Conservation (phyloP, 257 asterid species). For the Dorcoceras hygrometricum region DNA sequence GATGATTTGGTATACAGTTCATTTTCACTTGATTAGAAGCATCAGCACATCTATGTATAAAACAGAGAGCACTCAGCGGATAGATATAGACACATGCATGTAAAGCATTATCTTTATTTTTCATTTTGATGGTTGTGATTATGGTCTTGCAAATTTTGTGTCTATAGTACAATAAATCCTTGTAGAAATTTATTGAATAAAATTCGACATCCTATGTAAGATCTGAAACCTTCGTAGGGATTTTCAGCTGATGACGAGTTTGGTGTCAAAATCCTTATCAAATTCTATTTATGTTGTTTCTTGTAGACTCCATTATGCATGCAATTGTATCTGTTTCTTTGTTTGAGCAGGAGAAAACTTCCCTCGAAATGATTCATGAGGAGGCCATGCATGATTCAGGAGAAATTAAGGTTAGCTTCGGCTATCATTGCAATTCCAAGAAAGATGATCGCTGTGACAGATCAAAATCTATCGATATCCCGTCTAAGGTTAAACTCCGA, state of each 20-base stretch:
- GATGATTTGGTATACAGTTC: constrained; percentile 4
- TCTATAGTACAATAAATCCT: not conserved
- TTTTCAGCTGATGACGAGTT: constrained; percentile 10
- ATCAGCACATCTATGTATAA: not conserved
- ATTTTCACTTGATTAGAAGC: constrained; percentile 9
- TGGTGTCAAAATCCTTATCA: constrained; percentile 11
- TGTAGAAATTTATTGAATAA: not conserved
- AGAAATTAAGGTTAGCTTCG: constrained; percentile 79
- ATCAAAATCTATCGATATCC: constrained; percentile 56
- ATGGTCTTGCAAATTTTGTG: too few relatives aligned
- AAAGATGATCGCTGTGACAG: constrained; percentile 40
- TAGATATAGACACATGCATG: not conserved
- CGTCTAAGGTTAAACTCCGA: constrained; percentile 42
- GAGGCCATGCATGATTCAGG: constrained; percentile 45
- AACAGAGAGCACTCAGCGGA: not conserved
- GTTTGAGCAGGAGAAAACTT: not conserved
- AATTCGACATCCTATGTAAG: not conserved
- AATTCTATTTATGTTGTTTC: not conserved
- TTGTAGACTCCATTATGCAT: not conserved
- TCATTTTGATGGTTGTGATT: too few relatives aligned
- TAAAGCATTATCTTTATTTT: too few relatives aligned
- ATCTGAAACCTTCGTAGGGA: constrained; percentile 10
- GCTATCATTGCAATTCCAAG: constrained; percentile 56
- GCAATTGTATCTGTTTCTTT: not conserved
- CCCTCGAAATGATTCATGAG: constrained; percentile 49